Base-by-base conservation (phyloP, 768 basidiomycete genomes). In the Trichaptum fuscoviolaceum region DNA sequence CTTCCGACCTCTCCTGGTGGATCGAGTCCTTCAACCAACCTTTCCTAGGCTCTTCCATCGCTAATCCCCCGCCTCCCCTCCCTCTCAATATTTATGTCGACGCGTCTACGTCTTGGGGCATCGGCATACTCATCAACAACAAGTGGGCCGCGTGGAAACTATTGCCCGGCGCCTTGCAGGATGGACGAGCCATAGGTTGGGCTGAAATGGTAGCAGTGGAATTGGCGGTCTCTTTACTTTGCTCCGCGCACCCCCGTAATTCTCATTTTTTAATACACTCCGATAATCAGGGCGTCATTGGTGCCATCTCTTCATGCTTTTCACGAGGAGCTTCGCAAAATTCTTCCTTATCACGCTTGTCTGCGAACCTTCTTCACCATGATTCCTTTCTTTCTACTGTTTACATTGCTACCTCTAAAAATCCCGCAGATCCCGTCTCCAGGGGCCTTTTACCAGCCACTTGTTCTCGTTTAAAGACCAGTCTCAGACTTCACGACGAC, bases 101-200 rank as follows among this genome's bases (percentile, higher is more conserved):
- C 63, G 79, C 81, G 0, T 82, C 81, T 0, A 73, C 72, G 0
- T 72, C 69, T 0, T 78, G 73, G 70, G 82, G 82, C 0, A 80
- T 83, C n/a, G 82, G 83, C 0, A 70, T 84, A 9, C 57, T 78
- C 0, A 64, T 76, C 1, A 67, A 76, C 7, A 70, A 70, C 1
- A 58, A 62, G 1, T 84, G 81, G 81, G 68, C 78, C 0, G 76
- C 82, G 0, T 84, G 81, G 83, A 69, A 72, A 26, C 71, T 82
- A 12, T 70, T 65, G 18, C 58, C 67, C 0, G 76, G 77, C 6
- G 79, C 78, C 77, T 68, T 70, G 18, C 36, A 62, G 3, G 30
- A 30, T 8, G 30, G 30, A 3, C 30, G 30, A 2, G 8, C 30
- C 3, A 30, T 30, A 3, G 30, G 30, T 3, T 30, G 30, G 30